Evolutionary conservation across 2,329 filamentous ascomycete genomes (phyloP).

Genomic region (Colletotrichum lindemuthianum): DNA sequence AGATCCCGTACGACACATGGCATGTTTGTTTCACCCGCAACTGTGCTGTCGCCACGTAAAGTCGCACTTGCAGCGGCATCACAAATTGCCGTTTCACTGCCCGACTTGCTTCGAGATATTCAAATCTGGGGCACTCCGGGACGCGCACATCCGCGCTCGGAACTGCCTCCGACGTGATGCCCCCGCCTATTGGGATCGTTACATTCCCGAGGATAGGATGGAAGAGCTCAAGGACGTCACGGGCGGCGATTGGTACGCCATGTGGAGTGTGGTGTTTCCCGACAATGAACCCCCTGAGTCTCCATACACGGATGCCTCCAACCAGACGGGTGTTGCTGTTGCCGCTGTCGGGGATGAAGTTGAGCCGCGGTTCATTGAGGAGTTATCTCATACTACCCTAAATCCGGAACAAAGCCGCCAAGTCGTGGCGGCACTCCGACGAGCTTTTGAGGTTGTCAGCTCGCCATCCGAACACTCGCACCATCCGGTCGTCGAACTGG

Average conservation of each 20-base stretch:
- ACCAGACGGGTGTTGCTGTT: background rate
- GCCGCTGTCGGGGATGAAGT: background rate
- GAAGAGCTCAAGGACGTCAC: conserved; percentile 27
- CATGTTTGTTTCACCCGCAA: conserved; percentile 4
- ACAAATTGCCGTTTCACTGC: background rate
- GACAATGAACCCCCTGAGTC: conserved; percentile 35
- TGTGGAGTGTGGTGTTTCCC: conserved; percentile 41
- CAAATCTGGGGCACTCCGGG: background rate
- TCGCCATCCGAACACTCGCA: too few species aligned
- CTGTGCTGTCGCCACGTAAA: background rate
- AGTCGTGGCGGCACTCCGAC: too few species aligned
- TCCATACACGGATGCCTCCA: conserved; percentile 34
- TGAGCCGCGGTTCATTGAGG: too few species aligned
- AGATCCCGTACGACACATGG: background rate
- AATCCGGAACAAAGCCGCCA: too few species aligned
- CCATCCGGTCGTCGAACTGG: too few species aligned
- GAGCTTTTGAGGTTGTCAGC: too few species aligned
- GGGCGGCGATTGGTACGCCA: conserved; percentile 42
- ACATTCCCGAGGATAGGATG: conserved; percentile 39
- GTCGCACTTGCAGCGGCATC: background rate
- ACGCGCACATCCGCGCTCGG: background rate
- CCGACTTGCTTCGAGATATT: background rate
- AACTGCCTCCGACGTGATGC: background rate
- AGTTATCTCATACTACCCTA: too few species aligned
- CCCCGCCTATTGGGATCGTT: background rate